These are phyloP conservation scores for Canavalia ensiformis DNA, from an alignment of 306 rosid genomes.

Conservation along the genomic window DNA sequence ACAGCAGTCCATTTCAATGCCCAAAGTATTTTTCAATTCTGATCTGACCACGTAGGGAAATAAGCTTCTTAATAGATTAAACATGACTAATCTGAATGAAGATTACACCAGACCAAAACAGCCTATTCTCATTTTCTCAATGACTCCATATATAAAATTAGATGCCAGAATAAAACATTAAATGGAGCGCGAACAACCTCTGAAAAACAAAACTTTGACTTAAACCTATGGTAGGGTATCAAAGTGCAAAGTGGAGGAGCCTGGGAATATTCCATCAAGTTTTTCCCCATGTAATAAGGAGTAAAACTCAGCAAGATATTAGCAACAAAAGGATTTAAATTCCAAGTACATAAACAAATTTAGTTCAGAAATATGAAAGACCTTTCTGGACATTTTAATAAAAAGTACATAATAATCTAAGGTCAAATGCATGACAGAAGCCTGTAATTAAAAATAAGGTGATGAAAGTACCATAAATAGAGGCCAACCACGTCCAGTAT, in stretches of 20 bases:
- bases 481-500: conserved; percentile 80
- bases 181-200: not conserved
- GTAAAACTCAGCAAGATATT: conserved; percentile 40
- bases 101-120: conserved; percentile 20
- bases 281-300: conserved; percentile 29
- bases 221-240: conserved; percentile 21
- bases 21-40: conserved; percentile 32
- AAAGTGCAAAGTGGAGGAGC: conserved; percentile 31
- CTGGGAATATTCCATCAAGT: conserved; percentile 38
- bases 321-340: conserved; percentile 39
- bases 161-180: conserved; percentile 21
- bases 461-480: conserved; percentile 85
- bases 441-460: conserved; percentile 4
- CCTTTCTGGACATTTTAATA: conserved; percentile 18
- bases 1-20: conserved; percentile 20
- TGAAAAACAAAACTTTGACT: conserved; percentile 10
- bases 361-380: conserved; percentile 31
- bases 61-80: not conserved
- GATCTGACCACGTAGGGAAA: conserved; percentile 38
- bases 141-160: conserved; percentile 1
- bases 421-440: conserved; percentile 33
- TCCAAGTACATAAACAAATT: conserved; percentile 30
- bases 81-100: not conserved
- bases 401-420: not conserved
- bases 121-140: conserved; percentile 13